Evolutionary conservation across 176 grass and related monocot genomes (phyloP).

Genomic region (Cenchrus purpureus): DNA sequence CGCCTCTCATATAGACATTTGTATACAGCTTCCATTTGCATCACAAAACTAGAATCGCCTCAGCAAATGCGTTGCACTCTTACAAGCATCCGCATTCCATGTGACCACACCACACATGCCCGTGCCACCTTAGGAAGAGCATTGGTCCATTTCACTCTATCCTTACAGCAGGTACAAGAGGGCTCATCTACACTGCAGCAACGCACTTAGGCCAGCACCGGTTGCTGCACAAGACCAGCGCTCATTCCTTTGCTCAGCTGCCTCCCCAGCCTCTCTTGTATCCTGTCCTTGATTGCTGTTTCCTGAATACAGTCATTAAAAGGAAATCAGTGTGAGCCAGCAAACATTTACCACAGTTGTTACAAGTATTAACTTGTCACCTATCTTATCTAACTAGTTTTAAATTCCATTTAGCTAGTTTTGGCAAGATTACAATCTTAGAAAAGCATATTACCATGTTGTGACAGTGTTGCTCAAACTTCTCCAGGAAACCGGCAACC

Average conservation of each 20-base stretch:
- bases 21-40: constrained; percentile 5
- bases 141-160: not conserved
- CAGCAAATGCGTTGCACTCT: constrained; percentile 22
- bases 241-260: constrained; percentile 70
- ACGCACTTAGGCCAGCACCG: constrained; percentile 40
- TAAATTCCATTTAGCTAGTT: not conserved
- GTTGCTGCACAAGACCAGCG: constrained; percentile 46
- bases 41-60: not conserved
- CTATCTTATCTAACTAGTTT: not conserved
- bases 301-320: constrained; percentile 51
- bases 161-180: not conserved
- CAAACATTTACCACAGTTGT: not conserved
- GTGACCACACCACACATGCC: constrained; percentile 14
- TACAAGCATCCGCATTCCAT: constrained; percentile 46
- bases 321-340: not conserved
- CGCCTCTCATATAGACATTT: constrained; percentile 55
- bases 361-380: not conserved
- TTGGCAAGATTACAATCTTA: not conserved
- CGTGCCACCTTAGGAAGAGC: not conserved
- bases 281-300: constrained; percentile 95
- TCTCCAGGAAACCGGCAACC: constrained; percentile 95
- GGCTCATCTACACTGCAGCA: not conserved
- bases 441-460: constrained; percentile 60
- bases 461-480: constrained; percentile 95
- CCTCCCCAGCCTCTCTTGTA: constrained; percentile 79